Evolutionary conservation across 176 grass and related monocot genomes (phyloP).

Genomic region (Juncus effusus): DNA sequence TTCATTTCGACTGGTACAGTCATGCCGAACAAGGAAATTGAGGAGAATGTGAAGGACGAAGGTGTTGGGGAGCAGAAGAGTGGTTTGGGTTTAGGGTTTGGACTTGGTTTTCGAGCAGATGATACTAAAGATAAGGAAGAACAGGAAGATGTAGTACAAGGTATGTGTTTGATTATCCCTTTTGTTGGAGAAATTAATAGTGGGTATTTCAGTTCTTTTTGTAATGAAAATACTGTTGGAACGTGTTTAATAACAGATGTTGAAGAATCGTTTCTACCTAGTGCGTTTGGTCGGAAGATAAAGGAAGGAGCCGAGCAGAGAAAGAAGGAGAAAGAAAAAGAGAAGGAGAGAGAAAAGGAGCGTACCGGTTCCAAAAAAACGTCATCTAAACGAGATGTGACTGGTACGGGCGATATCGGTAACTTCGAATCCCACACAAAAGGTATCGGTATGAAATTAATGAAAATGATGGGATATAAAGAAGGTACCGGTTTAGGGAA

Average conservation of each 20-base stretch:
- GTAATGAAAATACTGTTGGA: background rate
- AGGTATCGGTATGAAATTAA: slow-evolving; percentile 53
- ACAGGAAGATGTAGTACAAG: slow-evolving; percentile 10
- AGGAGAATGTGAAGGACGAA: slow-evolving; percentile 14
- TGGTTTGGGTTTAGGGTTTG: slow-evolving; percentile 12
- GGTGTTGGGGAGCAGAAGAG: slow-evolving; percentile 1
- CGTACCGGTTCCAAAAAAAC: slow-evolving; percentile 11
- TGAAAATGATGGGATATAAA: slow-evolving; percentile 73
- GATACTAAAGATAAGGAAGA: background rate
- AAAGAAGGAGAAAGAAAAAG: slow-evolving; percentile 64
- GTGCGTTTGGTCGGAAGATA: slow-evolving; percentile 53
- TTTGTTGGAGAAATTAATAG: background rate
- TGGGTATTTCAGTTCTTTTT: background rate
- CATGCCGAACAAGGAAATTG: slow-evolving; percentile 23
- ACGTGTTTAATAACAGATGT: slow-evolving; percentile 11
- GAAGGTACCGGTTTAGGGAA: slow-evolving; percentile 61
- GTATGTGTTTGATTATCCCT: background rate
- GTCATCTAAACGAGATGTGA: slow-evolving; percentile 25
- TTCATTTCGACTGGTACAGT: slow-evolving; percentile 14
- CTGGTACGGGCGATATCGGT: slow-evolving; percentile 19
- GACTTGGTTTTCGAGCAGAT: slow-evolving; percentile 8
- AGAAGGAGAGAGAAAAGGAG: slow-evolving; percentile 36
- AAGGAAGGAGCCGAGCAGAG: slow-evolving; percentile 53
- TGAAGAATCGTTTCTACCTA: slow-evolving; percentile 34
- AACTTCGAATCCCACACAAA: slow-evolving; percentile 38